Evolutionary conservation across 1,284 basidiomycete genomes (phyloP).

Genomic region (Porodaedalea pini): DNA sequence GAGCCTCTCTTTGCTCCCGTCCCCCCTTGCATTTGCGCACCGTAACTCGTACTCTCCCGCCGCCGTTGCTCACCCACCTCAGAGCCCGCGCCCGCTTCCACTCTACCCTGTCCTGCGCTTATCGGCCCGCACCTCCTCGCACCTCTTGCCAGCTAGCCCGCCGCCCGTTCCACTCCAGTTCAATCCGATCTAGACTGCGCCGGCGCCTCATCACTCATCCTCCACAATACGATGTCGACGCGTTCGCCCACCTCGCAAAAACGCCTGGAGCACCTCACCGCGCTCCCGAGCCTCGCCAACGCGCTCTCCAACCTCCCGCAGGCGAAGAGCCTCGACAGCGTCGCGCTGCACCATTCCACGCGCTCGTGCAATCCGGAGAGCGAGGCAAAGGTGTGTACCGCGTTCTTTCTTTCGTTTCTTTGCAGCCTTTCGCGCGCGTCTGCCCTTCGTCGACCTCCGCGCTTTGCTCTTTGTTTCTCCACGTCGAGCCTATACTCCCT

Average conservation of each 20-base stretch:
- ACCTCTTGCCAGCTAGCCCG: not conserved
- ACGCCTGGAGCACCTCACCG: conserved; percentile 50
- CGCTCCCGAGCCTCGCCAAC: conserved; percentile 65
- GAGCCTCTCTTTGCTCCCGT: conserved; percentile 3
- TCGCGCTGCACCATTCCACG: conserved; percentile 65
- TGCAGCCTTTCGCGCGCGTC: not conserved
- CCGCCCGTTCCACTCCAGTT: not conserved
- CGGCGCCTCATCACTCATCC: not conserved
- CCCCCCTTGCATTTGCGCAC: not conserved
- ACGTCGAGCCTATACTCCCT: not conserved
- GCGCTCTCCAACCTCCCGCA: conserved; percentile 64
- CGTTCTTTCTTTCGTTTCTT: not conserved
- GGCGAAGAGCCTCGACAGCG: conserved; percentile 60
- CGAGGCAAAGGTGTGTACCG: conserved; percentile 63
- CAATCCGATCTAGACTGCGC: not conserved
- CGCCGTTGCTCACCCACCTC: not conserved
- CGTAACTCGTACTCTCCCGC: not conserved
- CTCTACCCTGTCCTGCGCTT: no score
- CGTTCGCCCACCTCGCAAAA: conserved; percentile 24
- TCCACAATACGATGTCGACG: conserved; percentile 22
- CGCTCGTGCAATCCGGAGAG: conserved; percentile 55
- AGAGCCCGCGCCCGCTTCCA: no score
- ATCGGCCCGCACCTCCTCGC: not conserved
- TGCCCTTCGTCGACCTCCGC: not conserved
- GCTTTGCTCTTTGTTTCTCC: not conserved